Conservation (phyloP, 2,329 filamentous ascomycete genomes). For the Mycosphaerella sp. region DNA sequence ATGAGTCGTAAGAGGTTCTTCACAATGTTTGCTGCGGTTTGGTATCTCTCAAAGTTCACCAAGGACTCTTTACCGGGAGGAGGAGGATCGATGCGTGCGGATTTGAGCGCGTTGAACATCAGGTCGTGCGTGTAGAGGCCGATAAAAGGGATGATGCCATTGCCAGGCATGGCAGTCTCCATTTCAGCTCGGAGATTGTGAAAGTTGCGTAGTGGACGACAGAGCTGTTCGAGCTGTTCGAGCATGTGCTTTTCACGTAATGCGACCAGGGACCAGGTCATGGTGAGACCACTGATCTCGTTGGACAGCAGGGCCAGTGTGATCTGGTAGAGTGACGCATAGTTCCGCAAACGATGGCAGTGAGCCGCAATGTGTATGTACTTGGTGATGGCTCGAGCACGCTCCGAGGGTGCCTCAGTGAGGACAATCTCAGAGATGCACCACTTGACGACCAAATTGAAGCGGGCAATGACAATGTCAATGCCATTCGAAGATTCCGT, state of each 20-base stretch:
- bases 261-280: slow-evolving; percentile 67
- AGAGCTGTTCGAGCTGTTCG: slow-evolving; percentile 61
- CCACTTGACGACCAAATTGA: slow-evolving; percentile 87
- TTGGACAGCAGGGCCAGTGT: slow-evolving; percentile 69
- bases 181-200: slow-evolving; percentile 70
- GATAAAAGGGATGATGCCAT: slow-evolving; percentile 76
- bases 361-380: slow-evolving; percentile 74
- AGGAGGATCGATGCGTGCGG: slow-evolving; percentile 58
- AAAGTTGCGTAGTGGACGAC: slow-evolving; percentile 73
- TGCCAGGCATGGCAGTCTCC: slow-evolving; percentile 55
- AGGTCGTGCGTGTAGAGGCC: slow-evolving; percentile 76
- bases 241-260: slow-evolving; percentile 59
- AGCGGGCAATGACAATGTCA: slow-evolving; percentile 76
- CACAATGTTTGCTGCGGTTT: slow-evolving; percentile 66
- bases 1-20: slow-evolving; percentile 74
- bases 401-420: slow-evolving; percentile 63
- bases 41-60: slow-evolving; percentile 77
- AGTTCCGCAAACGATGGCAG: slow-evolving; percentile 70
- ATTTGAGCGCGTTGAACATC: slow-evolving; percentile 72
- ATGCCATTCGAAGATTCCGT: slow-evolving; percentile 54
- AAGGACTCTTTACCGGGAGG: slow-evolving; percentile 52
- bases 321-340: slow-evolving; percentile 76
- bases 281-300: slow-evolving; percentile 60
- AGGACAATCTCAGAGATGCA: slow-evolving; percentile 71
- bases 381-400: slow-evolving; percentile 70